Percentiles rank a stretch among this genome's conserved stretches.
These are phyloP conservation scores for Mycena filopes DNA, from an alignment of 768 basidiomycete species.

Conservation along the genomic window DNA sequence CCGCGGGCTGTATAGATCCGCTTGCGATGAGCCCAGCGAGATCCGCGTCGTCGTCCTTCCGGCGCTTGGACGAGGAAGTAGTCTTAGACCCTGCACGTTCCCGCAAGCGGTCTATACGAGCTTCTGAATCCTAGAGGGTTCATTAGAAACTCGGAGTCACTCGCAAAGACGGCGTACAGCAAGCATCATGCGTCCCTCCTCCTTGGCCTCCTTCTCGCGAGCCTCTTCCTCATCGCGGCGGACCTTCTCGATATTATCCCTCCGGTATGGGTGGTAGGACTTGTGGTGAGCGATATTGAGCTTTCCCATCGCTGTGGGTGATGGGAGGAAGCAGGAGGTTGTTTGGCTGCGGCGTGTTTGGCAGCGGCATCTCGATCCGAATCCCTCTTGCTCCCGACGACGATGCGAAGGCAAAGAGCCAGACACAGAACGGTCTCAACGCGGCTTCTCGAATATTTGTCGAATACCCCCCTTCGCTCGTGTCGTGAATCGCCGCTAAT, in stretches of 20 bases:
- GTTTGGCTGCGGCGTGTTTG: no score
- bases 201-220: conserved; percentile 67
- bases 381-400: no score
- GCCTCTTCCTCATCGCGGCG: conserved; percentile 87
- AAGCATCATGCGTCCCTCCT: conserved; percentile 77
- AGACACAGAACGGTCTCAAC: no score
- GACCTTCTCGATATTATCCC: conserved; percentile 87
- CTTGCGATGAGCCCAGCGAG: conserved; percentile 33
- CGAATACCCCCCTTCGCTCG: no score
- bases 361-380: no score
- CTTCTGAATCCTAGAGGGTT: conserved; percentile 80
- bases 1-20: conserved; percentile 45
- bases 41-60: conserved; percentile 50
- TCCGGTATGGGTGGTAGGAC: conserved; percentile 87
- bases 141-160: conserved; percentile 26
- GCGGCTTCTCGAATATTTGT: no score
- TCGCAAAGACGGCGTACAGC: conserved; percentile 60
- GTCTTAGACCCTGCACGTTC: conserved; percentile 63
- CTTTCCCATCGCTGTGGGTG: conserved; percentile 69
- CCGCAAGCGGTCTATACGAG: conserved; percentile 72
- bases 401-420: no score
- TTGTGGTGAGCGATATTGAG: conserved; percentile 93
- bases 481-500: no score
- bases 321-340: neutral
- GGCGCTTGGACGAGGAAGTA: conserved; percentile 51